A percentile compares a stretch with the other conserved stretches of the same genome.
Conservation (phyloP, 1,139 yeast species). For the Citeromyces siamensis region DNA sequence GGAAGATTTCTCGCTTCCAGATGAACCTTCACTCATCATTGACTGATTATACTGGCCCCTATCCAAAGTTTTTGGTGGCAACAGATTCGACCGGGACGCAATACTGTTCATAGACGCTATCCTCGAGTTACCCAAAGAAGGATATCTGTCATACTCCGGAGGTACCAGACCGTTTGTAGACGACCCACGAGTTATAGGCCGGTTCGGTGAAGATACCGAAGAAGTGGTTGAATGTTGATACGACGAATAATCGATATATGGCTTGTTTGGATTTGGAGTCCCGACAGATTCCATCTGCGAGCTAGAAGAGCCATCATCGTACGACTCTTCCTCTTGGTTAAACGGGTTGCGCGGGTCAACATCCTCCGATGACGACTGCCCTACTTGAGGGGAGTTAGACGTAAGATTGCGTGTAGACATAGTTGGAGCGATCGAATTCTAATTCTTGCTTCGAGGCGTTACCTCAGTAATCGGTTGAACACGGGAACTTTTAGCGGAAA, state of each 20-base stretch:
- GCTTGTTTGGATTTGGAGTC: slow-evolving; percentile 3
- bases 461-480: not conserved
- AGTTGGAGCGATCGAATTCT: not conserved
- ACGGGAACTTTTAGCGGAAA: too few relatives aligned
- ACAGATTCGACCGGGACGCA: slow-evolving; percentile 14
- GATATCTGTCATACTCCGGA: slow-evolving; percentile 20
- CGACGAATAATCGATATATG: slow-evolving; percentile 4
- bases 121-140: slow-evolving; percentile 19
- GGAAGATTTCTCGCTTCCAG: slow-evolving; percentile 6
- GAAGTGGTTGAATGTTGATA: slow-evolving; percentile 5
- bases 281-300: slow-evolving; percentile 8
- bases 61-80: slow-evolving; percentile 5
- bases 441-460: not conserved
- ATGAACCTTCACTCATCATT: slow-evolving; percentile 4
- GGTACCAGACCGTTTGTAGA: slow-evolving; percentile 6
- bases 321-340: slow-evolving; percentile 16
- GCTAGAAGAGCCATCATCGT: slow-evolving; percentile 13
- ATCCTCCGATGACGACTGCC: slow-evolving; percentile 6
- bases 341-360: slow-evolving; percentile 13
- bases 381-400: slow-evolving; percentile 18
- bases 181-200: slow-evolving; percentile 1
- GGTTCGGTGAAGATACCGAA: slow-evolving; percentile 3
- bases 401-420: slow-evolving; percentile 21
- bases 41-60: slow-evolving; percentile 4
- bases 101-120: slow-evolving; percentile 20